Evolutionary conservation across 192 early-diverging fungal species (phyloP).

Genomic region (Backusella morwellensis): DNA sequence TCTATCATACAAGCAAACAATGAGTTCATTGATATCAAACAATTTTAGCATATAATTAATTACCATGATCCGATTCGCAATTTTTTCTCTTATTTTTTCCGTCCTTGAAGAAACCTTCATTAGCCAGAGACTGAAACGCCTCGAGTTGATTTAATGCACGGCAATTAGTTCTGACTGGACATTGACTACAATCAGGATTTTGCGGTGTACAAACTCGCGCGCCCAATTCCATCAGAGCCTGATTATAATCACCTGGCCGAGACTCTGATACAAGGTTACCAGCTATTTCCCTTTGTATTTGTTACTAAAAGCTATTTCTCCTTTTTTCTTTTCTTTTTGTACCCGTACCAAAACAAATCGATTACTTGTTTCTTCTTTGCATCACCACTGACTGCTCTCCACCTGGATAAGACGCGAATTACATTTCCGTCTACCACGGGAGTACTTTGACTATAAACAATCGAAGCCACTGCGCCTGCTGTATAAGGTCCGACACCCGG

Average conservation of each 20-base stretch:
- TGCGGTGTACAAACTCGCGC: conserved; percentile 70
- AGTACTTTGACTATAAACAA: conserved; percentile 62
- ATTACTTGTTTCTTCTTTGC: conserved; percentile 56
- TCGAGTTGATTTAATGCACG: conserved; percentile 58
- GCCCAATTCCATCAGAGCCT: conserved; percentile 80
- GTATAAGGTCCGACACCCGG: conserved; percentile 73
- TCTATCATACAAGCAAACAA: neutral
- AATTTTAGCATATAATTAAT: neutral
- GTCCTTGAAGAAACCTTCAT: neutral
- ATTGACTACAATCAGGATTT: conserved; percentile 58
- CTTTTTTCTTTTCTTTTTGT: neutral
- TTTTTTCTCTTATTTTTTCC: conserved; percentile 9
- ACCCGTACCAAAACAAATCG: conserved; percentile 56
- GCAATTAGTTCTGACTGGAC: conserved; percentile 61
- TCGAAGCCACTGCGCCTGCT: conserved; percentile 68
- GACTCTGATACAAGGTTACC: conserved; percentile 46
- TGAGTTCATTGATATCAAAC: neutral
- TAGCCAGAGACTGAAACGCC: neutral
- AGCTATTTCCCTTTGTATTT: conserved; percentile 52
- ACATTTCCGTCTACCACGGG: conserved; percentile 80
- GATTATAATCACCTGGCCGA: conserved; percentile 75
- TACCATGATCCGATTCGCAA: neutral
- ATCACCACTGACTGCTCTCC: conserved; percentile 63
- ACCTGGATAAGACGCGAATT: conserved; percentile 63
- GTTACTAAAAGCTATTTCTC: neutral